Evolutionary conservation across 169 alveolate species (phyloP).

Genomic region (Eimeria necatrix): DNA sequence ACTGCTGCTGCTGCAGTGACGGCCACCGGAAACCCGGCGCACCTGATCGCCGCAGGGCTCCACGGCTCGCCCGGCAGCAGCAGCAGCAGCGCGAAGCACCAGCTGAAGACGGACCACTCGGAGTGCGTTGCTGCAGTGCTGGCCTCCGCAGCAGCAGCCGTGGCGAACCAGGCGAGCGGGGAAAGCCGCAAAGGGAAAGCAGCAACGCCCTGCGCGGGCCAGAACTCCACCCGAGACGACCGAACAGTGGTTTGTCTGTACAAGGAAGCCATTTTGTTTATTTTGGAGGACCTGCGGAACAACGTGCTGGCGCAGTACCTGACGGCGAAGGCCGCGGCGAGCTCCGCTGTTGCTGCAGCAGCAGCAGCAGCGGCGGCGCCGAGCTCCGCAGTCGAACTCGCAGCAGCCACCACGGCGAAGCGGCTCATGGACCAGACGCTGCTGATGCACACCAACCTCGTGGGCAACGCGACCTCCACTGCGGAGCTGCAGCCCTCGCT

Average conservation of each 20-base stretch:
- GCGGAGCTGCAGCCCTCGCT: slow-evolving; percentile 71
- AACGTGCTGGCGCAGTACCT: slow-evolving; percentile 67
- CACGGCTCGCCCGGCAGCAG: slow-evolving; percentile 35
- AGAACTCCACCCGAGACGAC: slow-evolving; percentile 18
- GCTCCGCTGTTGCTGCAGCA: not conserved
- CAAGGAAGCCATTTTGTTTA: slow-evolving; percentile 58
- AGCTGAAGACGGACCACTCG: slow-evolving; percentile 19
- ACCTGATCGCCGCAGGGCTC: slow-evolving; percentile 62
- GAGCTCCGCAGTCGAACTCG: slow-evolving; percentile 17
- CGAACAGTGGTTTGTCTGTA: slow-evolving; percentile 55
- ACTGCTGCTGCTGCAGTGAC: slow-evolving; percentile 61
- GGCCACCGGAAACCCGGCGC: slow-evolving; percentile 67
- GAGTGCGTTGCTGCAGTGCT: slow-evolving; percentile 50
- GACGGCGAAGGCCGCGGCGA: slow-evolving; percentile 24
- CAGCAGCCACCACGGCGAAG: slow-evolving; percentile 60
- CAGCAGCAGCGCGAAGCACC: slow-evolving; percentile 14
- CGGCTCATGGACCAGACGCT: slow-evolving; percentile 69
- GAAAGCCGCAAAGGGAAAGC: not conserved
- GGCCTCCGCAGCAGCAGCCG: slow-evolving; percentile 71
- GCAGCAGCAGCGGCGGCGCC: not conserved
- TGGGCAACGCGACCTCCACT: slow-evolving; percentile 71
- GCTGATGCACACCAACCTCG: slow-evolving; percentile 71
- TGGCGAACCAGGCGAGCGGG: slow-evolving; percentile 31
- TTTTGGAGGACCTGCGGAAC: slow-evolving; percentile 58
- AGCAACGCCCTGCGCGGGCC: not conserved